Percentiles rank a stretch among this genome's conserved stretches.
phyloP scores from a whole-genome alignment of 495 filamentous ascomycete species.

The Jackrogersella minutella region DNA sequence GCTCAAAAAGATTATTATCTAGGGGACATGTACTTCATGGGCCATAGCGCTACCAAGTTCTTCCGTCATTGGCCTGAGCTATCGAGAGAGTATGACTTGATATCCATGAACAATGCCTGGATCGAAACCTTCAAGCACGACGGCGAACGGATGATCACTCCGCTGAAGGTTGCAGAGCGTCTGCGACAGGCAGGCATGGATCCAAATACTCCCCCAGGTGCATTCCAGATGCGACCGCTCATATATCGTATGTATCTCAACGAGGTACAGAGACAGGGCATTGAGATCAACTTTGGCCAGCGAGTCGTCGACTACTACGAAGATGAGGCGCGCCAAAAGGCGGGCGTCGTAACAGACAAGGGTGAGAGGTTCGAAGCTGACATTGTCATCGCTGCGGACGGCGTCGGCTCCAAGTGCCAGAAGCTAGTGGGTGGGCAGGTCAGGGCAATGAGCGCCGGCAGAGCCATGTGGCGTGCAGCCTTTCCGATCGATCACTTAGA shows the following conservation, averaged over 20 bases:
- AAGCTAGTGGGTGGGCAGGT: conserved; percentile 60
- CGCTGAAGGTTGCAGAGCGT: conserved; percentile 52
- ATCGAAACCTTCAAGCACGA: conserved; percentile 62
- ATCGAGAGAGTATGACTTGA: conserved; percentile 53
- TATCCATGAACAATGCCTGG: conserved; percentile 58
- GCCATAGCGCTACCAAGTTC: conserved; percentile 55
- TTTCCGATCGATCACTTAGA: conserved; percentile 50
- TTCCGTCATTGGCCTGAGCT: conserved; percentile 67
- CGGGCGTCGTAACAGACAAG: conserved; percentile 56
- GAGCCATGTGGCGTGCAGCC: conserved; percentile 63
- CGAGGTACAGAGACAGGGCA: conserved; percentile 58
- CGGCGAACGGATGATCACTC: conserved; percentile 55
- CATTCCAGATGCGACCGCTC: conserved; percentile 58
- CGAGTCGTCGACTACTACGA: conserved; percentile 61
- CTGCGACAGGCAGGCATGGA: conserved; percentile 47
- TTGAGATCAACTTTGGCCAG: conserved; percentile 62
- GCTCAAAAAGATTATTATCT: too few relatives aligned
- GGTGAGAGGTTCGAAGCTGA: conserved; percentile 61
- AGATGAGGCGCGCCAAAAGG: conserved; percentile 51
- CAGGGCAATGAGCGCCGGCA: conserved; percentile 54
- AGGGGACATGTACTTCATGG: conserved; percentile 68
- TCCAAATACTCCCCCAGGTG: conserved; percentile 51
- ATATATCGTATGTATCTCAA: conserved; percentile 65
- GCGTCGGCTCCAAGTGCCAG: conserved; percentile 61
- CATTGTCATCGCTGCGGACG: conserved; percentile 68